These are phyloP conservation scores for Rubroboletus pulcherrimus DNA, from an alignment of 768 basidiomycete genomes.

Conservation along the genomic window DNA sequence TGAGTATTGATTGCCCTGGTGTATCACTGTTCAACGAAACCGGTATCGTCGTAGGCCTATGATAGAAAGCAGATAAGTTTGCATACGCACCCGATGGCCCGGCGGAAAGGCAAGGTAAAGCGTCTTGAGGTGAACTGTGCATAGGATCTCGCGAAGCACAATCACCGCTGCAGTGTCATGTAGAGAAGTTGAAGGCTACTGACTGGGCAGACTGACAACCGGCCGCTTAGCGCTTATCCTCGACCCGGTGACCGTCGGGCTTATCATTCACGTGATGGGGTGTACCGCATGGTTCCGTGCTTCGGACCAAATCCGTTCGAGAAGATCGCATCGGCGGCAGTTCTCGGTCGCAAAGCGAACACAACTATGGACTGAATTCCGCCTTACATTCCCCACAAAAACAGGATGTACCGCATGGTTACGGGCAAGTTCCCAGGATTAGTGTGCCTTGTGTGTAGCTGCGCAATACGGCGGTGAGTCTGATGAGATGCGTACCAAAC, in stretches of 20 bases:
- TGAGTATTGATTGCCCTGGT: no score
- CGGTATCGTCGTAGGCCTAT: neutral
- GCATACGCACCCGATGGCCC: neutral
- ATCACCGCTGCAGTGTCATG: neutral
- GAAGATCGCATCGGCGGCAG: neutral
- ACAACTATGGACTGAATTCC: no score
- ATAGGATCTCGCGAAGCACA: neutral
- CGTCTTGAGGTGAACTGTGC: neutral
- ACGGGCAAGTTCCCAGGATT: neutral
- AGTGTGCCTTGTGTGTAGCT: neutral
- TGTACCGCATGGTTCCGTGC: constrained; percentile 1
- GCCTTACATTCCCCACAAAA: neutral
- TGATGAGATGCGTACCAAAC: neutral
- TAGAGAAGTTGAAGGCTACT: no score
- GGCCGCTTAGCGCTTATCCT: no score
- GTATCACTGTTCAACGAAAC: neutral
- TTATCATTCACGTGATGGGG: constrained; percentile 4
- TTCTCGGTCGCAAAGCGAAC: no score
- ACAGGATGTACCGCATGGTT: constrained; percentile 1
- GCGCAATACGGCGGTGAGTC: neutral
- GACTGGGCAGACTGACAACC: no score
- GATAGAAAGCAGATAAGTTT: neutral
- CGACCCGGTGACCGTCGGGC: neutral
- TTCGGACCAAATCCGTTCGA: no score
- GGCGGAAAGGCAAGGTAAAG: neutral